phyloP scores from a whole-genome alignment of 225 moss, liverwort and hornwort genomes.

The Anthoceros angustus region DNA sequence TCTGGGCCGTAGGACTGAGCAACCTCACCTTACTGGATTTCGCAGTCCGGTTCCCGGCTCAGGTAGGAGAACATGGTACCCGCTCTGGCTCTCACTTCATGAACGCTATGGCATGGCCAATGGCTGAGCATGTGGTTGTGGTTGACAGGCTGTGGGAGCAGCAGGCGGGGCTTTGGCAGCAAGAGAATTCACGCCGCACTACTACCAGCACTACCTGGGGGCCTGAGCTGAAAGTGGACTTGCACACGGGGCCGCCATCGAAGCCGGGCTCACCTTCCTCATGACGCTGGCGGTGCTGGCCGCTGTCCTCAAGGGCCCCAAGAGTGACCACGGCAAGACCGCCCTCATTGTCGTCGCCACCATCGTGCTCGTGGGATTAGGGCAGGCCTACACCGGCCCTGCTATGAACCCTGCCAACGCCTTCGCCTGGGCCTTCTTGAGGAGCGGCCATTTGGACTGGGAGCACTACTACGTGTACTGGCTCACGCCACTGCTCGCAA shows the following conservation, averaged over 20 bases:
- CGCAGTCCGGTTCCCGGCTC: constrained; percentile 42
- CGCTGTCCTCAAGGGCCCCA: constrained; percentile 45
- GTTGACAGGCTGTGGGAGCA: constrained; percentile 47
- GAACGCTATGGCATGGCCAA: neutral
- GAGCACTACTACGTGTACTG: constrained; percentile 72
- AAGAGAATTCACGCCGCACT: constrained; percentile 27
- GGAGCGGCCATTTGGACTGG: constrained; percentile 22
- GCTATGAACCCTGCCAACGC: constrained; percentile 81
- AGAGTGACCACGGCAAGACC: constrained; percentile 22
- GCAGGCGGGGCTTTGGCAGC: constrained; percentile 36
- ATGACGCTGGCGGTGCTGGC: constrained; percentile 36
- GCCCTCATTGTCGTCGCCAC: constrained; percentile 32
- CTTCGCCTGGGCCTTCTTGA: constrained; percentile 69
- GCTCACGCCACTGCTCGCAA: constrained; percentile 52
- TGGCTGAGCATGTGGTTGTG: constrained; percentile 1
- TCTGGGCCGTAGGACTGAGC: constrained; percentile 37
- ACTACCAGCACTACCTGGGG: constrained; percentile 38
- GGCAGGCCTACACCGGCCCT: constrained; percentile 62
- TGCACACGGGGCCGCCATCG: constrained; percentile 48
- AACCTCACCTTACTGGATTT: constrained; percentile 26
- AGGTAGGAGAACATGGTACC: constrained; percentile 14
- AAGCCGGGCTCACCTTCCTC: constrained; percentile 46
- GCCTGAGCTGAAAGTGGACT: constrained; percentile 49
- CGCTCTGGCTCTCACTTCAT: neutral
- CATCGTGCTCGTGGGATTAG: constrained; percentile 34